Conservation (phyloP, 78 protist genomes). For the Diacronema lutheri region DNA sequence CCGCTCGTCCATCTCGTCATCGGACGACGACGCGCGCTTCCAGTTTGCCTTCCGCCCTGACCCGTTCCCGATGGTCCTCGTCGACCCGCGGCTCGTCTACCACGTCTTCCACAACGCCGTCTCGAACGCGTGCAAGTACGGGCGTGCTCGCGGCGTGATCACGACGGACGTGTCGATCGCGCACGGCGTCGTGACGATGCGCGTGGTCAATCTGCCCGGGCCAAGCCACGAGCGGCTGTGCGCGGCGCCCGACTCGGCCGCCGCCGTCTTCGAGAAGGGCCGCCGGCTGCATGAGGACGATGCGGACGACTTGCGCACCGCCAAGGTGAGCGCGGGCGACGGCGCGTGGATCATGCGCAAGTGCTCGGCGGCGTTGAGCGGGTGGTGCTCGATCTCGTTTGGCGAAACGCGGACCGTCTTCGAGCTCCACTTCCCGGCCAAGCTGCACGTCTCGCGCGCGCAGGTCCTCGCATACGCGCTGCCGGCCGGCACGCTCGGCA, state of each 20-base stretch:
- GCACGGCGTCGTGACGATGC: background rate
- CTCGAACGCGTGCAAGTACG: background rate
- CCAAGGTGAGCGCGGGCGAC: background rate
- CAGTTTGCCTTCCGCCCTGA: background rate
- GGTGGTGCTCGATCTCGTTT: background rate
- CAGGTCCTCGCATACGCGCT: too few species aligned
- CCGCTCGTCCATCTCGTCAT: background rate
- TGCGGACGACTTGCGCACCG: background rate
- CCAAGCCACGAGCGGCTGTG: background rate
- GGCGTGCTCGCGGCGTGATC: background rate
- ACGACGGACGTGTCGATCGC: background rate
- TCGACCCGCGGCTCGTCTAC: background rate
- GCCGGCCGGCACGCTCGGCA: too few species aligned
- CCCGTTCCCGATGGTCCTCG: background rate
- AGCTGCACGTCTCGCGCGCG: too few species aligned
- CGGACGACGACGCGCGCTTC: background rate
- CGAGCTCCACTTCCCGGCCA: background rate
- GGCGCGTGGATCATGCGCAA: conserved; percentile 9
- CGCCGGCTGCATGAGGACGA: background rate
- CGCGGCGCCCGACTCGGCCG: too few species aligned
- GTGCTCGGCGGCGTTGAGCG: background rate
- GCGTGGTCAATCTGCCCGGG: background rate
- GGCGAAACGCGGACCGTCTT: background rate
- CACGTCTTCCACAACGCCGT: background rate
- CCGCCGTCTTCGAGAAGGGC: background rate